phyloP scores from a whole-genome alignment of 2,329 filamentous ascomycete genomes.

The Nemania diffusa region DNA sequence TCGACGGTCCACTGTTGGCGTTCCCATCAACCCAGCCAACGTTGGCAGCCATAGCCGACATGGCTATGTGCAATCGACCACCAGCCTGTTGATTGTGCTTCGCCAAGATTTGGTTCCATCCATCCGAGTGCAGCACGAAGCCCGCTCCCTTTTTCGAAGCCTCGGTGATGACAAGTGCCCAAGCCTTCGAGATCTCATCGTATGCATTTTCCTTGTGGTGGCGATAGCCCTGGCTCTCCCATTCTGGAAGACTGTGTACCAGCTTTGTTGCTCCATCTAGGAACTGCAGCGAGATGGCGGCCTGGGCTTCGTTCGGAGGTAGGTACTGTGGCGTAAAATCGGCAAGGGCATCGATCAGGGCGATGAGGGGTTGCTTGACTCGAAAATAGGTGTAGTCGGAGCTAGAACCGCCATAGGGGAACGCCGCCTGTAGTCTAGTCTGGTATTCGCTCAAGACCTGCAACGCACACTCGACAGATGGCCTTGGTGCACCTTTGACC shows the following conservation, averaged over 20 bases:
- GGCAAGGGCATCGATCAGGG: constrained; percentile 86
- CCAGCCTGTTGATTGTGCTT: constrained; percentile 90
- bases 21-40: constrained; percentile 79
- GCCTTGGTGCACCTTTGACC: constrained; percentile 83
- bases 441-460: constrained; percentile 86
- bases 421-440: constrained; percentile 77
- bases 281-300: constrained; percentile 85
- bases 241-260: constrained; percentile 88
- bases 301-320: constrained; percentile 86
- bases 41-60: constrained; percentile 78
- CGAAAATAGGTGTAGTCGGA: constrained; percentile 97
- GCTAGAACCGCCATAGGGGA: constrained; percentile 85
- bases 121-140: constrained; percentile 86
- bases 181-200: constrained; percentile 93
- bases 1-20: constrained; percentile 36
- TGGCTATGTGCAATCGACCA: constrained; percentile 81
- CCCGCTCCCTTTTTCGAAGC: constrained; percentile 91
- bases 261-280: constrained; percentile 90
- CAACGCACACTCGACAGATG: constrained; percentile 82
- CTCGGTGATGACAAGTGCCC: constrained; percentile 90
- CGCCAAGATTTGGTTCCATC: constrained; percentile 88
- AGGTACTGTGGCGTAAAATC: constrained; percentile 97
- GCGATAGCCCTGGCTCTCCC: constrained; percentile 88
- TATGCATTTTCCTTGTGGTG: constrained; percentile 96
- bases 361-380: constrained; percentile 81